These are phyloP conservation scores for Curvularia hawaiiensis DNA, from an alignment of 2,329 filamentous ascomycete species.

Conservation along the genomic window DNA sequence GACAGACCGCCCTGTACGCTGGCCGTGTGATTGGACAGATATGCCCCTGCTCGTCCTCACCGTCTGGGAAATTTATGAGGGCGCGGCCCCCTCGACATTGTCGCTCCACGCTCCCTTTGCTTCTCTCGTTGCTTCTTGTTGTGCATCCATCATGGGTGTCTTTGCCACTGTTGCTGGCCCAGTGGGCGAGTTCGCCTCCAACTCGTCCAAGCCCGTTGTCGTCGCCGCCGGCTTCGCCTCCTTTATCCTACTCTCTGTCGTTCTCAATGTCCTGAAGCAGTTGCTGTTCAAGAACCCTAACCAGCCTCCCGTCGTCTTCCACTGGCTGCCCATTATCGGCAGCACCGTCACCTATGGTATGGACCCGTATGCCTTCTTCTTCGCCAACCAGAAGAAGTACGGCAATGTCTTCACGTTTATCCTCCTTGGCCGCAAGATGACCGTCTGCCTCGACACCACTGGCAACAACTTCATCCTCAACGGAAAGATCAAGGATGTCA, in stretches of 20 bases:
- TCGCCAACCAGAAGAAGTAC: conserved; percentile 74
- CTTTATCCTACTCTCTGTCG: conserved; percentile 62
- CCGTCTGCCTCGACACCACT: conserved; percentile 78
- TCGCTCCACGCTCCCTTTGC: conserved; percentile 6
- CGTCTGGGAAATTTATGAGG: conserved; percentile 37
- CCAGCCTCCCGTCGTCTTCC: conserved; percentile 66
- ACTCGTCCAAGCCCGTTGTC: conserved; percentile 51
- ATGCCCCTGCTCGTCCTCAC: conserved; percentile 29
- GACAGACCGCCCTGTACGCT: conserved; percentile 22
- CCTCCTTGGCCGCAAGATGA: conserved; percentile 86
- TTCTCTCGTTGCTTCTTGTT: conserved; percentile 11
- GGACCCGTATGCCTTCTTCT: conserved; percentile 89
- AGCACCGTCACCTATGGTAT: conserved; percentile 95
- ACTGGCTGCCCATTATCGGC: conserved; percentile 74
- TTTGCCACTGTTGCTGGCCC: conserved; percentile 56
- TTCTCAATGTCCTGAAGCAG: conserved; percentile 81
- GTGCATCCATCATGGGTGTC: conserved; percentile 55
- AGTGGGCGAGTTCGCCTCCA: conserved; percentile 53
- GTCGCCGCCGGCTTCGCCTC: conserved; percentile 51
- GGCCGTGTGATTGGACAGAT: conserved; percentile 7
- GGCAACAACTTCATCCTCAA: conserved; percentile 94
- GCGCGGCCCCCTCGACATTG: conserved; percentile 23
- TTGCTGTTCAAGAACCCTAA: conserved; percentile 80
- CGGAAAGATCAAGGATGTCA: conserved; percentile 86
- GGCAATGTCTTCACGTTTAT: conserved; percentile 91